These are phyloP conservation scores for Tylopilus orsonianus DNA, from an alignment of 1,284 basidiomycete genomes.

Conservation along the genomic window DNA sequence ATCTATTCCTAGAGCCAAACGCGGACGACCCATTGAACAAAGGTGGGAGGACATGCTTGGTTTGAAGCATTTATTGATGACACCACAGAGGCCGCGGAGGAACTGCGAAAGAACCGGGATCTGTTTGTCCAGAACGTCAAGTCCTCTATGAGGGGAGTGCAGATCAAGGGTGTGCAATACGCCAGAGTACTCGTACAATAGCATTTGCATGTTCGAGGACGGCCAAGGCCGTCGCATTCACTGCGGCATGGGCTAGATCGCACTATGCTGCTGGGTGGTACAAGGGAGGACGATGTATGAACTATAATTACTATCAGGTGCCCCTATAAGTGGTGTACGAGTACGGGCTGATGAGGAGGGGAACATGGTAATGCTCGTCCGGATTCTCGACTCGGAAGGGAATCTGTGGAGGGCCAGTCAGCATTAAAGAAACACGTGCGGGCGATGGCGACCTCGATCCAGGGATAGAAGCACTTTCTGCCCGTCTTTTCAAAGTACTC, in stretches of 20 bases:
- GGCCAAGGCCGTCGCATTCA: conserved; percentile 1
- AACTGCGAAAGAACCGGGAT: conserved; percentile 82
- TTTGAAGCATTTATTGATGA: conserved; percentile 15
- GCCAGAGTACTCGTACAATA: conserved; percentile 65
- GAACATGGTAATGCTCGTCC: conserved; percentile 86
- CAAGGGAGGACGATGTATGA: conserved; percentile 2
- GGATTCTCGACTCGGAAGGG: conserved; percentile 70
- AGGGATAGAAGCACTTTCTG: conserved; percentile 81
- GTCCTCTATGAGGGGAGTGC: conserved; percentile 76
- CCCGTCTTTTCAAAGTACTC: conserved; percentile 72
- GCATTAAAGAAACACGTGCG: conserved; percentile 1
- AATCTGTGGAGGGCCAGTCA: conserved; percentile 50
- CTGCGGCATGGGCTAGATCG: conserved; percentile 1
- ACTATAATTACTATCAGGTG: conserved; percentile 44
- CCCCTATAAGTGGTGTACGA: conserved; percentile 93
- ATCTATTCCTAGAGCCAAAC: conserved; percentile 98
- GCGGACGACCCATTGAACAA: conserved; percentile 99
- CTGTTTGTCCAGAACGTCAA: conserved; percentile 83
- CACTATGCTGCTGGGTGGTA: conserved; percentile 3
- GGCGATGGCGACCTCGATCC: conserved; percentile 68
- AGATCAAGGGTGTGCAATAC: conserved; percentile 75
- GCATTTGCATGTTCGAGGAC: conserved; percentile 1
- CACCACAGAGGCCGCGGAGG: conserved; percentile 86
- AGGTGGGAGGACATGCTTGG: conserved; percentile 52
- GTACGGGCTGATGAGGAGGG: conserved; percentile 87